Conservation (phyloP, 2,329 filamentous ascomycete genomes). For the Akanthomyces uredinophilus region DNA sequence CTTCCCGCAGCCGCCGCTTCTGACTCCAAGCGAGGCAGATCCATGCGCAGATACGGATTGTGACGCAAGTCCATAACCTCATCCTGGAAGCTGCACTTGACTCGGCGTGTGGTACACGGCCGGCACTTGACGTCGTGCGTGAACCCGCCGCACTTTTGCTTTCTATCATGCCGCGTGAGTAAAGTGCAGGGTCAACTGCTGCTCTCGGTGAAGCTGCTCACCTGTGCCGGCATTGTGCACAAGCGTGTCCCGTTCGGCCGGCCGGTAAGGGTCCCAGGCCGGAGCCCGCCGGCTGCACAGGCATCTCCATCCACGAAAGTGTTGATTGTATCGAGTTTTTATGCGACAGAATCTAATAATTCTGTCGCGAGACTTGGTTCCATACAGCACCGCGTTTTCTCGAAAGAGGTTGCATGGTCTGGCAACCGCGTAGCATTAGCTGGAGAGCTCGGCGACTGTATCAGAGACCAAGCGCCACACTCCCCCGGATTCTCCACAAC, state of each 20-base stretch:
- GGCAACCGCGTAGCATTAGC: too few species aligned
- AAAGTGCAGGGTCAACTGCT: too few species aligned
- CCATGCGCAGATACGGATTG: neutral
- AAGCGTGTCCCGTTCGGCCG: neutral
- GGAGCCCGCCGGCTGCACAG: neutral
- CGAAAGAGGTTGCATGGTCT: too few species aligned
- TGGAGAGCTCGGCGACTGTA: too few species aligned
- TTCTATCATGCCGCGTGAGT: neutral
- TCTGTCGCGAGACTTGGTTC: neutral
- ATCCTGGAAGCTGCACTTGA: neutral
- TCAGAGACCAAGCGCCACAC: too few species aligned
- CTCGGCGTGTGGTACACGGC: neutral
- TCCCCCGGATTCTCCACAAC: too few species aligned
- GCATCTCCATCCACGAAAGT: neutral
- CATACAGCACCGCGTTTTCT: too few species aligned
- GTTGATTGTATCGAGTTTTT: neutral
- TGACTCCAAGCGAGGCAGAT: neutral
- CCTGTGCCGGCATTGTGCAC: neutral
- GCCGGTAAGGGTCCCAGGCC: neutral
- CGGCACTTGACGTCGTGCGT: neutral
- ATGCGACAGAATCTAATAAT: neutral
- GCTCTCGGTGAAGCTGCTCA: neutral
- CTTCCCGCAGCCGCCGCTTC: neutral
- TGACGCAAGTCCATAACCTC: neutral
- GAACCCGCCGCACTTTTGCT: slow-evolving; percentile 1